Evolutionary conservation across 768 basidiomycete genomes (phyloP).

Genomic region (Boletus subparvulus): DNA sequence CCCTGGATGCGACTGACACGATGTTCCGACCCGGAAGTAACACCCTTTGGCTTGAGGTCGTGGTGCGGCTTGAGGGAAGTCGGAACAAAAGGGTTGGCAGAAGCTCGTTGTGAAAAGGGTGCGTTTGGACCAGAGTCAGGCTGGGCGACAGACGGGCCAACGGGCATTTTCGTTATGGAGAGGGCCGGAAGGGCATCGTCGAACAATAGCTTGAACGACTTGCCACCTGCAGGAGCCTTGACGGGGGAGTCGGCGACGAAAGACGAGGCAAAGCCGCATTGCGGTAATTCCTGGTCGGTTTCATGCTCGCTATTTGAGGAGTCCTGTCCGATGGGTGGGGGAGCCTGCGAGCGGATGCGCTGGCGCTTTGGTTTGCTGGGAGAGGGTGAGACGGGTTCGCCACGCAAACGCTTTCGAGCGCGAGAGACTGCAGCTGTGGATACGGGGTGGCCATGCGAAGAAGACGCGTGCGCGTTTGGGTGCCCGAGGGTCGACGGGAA

Average conservation of each 20-base stretch:
- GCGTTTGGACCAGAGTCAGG: not conserved
- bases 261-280: conserved; percentile 36
- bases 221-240: conserved; percentile 56
- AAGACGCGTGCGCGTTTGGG: not conserved
- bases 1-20: conserved; percentile 1
- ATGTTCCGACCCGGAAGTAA: not conserved
- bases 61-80: not conserved
- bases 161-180: conserved; percentile 16
- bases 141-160: not conserved
- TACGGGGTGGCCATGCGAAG: conserved; percentile 20
- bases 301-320: conserved; percentile 38
- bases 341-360: conserved; percentile 47
- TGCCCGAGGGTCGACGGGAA: conserved; percentile 36
- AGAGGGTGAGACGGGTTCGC: conserved; percentile 81
- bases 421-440: conserved; percentile 52
- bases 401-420: conserved; percentile 78
- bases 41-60: conserved; percentile 2
- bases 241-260: conserved; percentile 73
- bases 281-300: conserved; percentile 32
- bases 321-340: conserved; percentile 36
- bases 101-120: not conserved
- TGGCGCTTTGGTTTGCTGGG: conserved; percentile 75
- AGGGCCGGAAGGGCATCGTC: conserved; percentile 44
- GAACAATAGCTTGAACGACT: conserved; percentile 68
- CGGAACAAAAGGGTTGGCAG: conserved; percentile 1